Base-by-base conservation (phyloP, 2,329 filamentous ascomycete genomes). In the Arthrobotrys pseudoclavata region DNA sequence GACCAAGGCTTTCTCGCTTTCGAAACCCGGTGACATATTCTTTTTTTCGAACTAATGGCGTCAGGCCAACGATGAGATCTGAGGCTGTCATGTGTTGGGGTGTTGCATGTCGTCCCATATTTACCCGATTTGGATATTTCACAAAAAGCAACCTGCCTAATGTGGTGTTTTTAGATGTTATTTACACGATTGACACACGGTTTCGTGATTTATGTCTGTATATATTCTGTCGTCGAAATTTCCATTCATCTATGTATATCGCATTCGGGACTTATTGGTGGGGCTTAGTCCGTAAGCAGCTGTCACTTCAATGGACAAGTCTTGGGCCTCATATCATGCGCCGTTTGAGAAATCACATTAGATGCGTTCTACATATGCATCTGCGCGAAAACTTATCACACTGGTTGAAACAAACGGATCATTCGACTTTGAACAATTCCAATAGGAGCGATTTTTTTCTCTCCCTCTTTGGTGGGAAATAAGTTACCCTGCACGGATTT, bases 321-420 rank as follows among this genome's bases (percentile, higher is more conserved):
- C 13, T 24, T 24, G n/a, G 45, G 24, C 22, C 37, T 60, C 29
- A 40, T 63, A 57, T 70, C 68, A 63, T 70, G 68, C 68, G 68
- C 69, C 48, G 57, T 69, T 69, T 71, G 57, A 70, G 34, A 31
- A 64, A 72, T 72, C 60, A 72, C 60, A 72, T 72, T 50, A 15
- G 37, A 66, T 72, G 69, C 69, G 50, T 66, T 45, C 57, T 72
- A 72, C 69, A 72, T 72, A 72, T 72, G 69, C 60, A 72, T 40
- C 60, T 72, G 37, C 45, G 55, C 9, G 7, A 45, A 69, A 60
- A 48, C 50, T 45, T 26, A 72, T 72, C 69, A 72, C 69, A 72
- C 42, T 34, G 37, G 37, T 47, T 60, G 53, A 60, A 60, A 60
- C 52, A 12, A 15, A 40, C 7, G 52, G 52, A 57, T 57, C 52